phyloP scores from a whole-genome alignment of 1,284 basidiomycete genomes.

The Clitocybe nebularis region DNA sequence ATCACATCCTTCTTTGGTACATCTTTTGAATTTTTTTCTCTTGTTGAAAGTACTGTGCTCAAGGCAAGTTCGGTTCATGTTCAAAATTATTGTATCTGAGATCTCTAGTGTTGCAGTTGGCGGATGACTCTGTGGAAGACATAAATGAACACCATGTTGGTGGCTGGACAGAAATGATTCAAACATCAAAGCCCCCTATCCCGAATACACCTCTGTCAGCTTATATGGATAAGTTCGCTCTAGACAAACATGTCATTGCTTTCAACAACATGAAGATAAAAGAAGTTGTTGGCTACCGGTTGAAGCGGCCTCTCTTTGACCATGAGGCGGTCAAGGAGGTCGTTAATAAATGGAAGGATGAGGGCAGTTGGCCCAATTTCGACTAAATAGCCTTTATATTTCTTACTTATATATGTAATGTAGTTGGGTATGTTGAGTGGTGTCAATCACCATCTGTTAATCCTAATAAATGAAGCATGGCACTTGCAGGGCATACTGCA shows the following conservation, averaged over 20 bases:
- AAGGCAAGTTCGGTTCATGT: conserved; percentile 44
- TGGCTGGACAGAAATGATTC: conserved; percentile 83
- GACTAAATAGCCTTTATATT: conserved; percentile 15
- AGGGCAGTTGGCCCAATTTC: conserved; percentile 68
- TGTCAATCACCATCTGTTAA: no score
- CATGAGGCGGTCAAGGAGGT: conserved; percentile 67
- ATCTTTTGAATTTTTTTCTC: conserved; percentile 80
- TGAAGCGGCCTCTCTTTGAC: conserved; percentile 61
- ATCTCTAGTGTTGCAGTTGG: conserved; percentile 26
- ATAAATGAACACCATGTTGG: conserved; percentile 87
- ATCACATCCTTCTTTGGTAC: conserved; percentile 79
- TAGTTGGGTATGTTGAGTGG: no score
- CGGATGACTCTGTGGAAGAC: conserved; percentile 76
- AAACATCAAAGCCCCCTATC: conserved; percentile 70
- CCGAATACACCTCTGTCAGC: conserved; percentile 74
- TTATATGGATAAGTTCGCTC: conserved; percentile 75
- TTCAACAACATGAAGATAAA: conserved; percentile 73
- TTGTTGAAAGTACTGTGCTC: conserved; percentile 65
- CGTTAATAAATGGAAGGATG: conserved; percentile 75
- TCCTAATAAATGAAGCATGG: no score
- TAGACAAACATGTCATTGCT: conserved; percentile 63
- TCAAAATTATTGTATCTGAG: conserved; percentile 1
- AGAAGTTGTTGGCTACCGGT: conserved; percentile 66
- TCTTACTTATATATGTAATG: no score
- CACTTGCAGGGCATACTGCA: no score